Evolutionary conservation across 331 rosid genomes (phyloP).

Genomic region (Malus hybrid): DNA sequence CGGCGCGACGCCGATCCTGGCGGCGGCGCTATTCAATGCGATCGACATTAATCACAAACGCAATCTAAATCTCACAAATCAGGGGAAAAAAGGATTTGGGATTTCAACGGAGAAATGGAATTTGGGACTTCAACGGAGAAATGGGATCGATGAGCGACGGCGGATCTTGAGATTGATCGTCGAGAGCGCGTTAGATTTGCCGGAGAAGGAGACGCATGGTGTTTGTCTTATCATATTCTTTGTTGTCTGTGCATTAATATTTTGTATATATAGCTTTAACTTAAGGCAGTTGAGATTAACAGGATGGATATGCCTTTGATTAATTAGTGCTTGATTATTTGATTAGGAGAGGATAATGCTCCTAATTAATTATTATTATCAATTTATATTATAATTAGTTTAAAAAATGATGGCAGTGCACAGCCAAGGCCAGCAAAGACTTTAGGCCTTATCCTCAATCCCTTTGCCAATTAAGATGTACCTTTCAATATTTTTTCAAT

Average conservation of each 20-base stretch:
- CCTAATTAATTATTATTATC: not conserved
- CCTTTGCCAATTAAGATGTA: not conserved
- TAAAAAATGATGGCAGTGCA: not conserved
- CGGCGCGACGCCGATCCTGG: no score
- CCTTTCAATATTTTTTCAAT: not conserved
- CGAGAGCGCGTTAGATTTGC: no score
- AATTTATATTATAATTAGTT: not conserved
- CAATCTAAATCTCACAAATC: no score
- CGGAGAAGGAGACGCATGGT: no score
- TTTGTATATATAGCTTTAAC: not conserved
- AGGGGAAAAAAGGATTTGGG: no score
- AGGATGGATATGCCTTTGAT: not conserved
- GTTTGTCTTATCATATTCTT: no score
- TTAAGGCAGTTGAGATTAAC: not conserved
- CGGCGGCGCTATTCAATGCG: not conserved
- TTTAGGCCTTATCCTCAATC: slow-evolving; percentile 13
- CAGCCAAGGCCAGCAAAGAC: not conserved
- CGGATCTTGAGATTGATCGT: no score
- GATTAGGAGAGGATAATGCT: slow-evolving; percentile 4
- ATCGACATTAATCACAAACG: no score
- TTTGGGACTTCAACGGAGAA: no score
- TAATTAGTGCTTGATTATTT: not conserved
- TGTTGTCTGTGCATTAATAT: not conserved
- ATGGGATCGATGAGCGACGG: no score
- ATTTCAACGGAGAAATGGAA: no score